Evolutionary conservation across 306 rosid genomes (phyloP), one percentile per base, ranked within the genome.

Genomic region (Cucurbita pepo): DNA sequence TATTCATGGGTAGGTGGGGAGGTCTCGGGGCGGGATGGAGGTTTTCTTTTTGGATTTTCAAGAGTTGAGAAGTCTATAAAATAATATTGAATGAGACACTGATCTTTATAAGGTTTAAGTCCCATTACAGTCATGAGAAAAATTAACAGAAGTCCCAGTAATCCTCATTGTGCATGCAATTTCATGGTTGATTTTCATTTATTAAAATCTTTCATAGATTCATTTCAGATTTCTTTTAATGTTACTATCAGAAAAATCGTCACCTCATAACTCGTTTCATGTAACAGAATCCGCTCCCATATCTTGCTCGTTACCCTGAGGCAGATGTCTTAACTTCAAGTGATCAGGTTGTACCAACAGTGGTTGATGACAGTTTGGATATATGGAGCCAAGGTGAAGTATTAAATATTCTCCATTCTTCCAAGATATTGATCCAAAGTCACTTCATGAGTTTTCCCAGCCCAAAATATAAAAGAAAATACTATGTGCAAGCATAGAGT

Each of bases 301-400:
- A 87, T 85, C 86, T 94, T 75, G 90, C 96, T 76, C 96, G 89
- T 41, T 89, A 82, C 81, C 97, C 96, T 7, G 92, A 38, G 70
- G 97, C 99, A 63, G 99, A 94, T 83, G 92, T 91, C 84, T 85
- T 94, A 82, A 91, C 97, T 78, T 94, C 99, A 14, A 91, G 90
- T 70, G 99, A 94, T 85, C 97, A 88, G 86, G 95, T 94, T 81
- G 41, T 83, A 67, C 99, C 97, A 41, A 94, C 99, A 11, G 90
- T 91, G 61, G 83, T 85, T 37, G 99, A 94, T 86, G 99, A 94
- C 80, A 86, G 92, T 45, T 81, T 94, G 76, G 99, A 91, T 76
- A 75, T 59, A 65, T 88, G 97, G 96, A 83, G 84, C 66, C 89
- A 83, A 89, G 98, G 98, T 90, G 34, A 62, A 30, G 47, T 63